phyloP scores from a whole-genome alignment of 2,329 filamentous ascomycete species.

The Stachybotrys echinatus region DNA sequence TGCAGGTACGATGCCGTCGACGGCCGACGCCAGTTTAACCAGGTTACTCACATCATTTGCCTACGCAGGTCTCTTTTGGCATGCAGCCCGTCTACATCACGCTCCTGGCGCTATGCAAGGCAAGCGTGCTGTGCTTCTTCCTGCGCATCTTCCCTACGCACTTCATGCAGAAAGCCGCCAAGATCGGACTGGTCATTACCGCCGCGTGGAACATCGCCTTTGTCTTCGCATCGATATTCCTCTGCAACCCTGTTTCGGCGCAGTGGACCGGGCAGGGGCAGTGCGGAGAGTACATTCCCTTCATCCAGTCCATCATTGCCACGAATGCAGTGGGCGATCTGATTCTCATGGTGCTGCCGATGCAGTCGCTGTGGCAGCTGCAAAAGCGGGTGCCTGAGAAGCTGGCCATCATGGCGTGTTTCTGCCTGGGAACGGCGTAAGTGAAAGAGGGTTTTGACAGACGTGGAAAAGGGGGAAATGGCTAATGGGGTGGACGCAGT shows the following conservation, averaged over 20 bases:
- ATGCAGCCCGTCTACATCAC: conserved; percentile 20
- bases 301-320: conserved; percentile 29
- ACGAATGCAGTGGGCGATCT: conserved; percentile 32
- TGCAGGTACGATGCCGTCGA: conserved; percentile 10
- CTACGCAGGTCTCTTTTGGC: conserved; percentile 14
- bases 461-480: no score
- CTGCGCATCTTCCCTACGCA: conserved; percentile 18
- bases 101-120: conserved; percentile 17
- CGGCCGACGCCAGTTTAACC: no score
- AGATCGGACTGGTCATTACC: conserved; percentile 27
- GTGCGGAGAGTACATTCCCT: conserved; percentile 27
- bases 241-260: conserved; percentile 38
- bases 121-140: conserved; percentile 20
- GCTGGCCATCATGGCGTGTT: conserved; percentile 28
- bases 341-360: conserved; percentile 30
- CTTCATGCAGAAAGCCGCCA: conserved; percentile 19
- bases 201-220: conserved; percentile 36
- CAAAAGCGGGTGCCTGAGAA: conserved; percentile 29
- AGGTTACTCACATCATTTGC: background rate
- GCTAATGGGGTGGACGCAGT: no score
- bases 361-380: conserved; percentile 30
- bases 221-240: conserved; percentile 34
- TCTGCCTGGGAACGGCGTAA: conserved; percentile 30
- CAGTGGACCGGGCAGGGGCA: conserved; percentile 30
- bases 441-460: no score